Percentiles rank a stretch among this genome's conserved stretches.
Evolutionary conservation across 345 rosid species (phyloP).

Genomic region (Corchorus capsularis): DNA sequence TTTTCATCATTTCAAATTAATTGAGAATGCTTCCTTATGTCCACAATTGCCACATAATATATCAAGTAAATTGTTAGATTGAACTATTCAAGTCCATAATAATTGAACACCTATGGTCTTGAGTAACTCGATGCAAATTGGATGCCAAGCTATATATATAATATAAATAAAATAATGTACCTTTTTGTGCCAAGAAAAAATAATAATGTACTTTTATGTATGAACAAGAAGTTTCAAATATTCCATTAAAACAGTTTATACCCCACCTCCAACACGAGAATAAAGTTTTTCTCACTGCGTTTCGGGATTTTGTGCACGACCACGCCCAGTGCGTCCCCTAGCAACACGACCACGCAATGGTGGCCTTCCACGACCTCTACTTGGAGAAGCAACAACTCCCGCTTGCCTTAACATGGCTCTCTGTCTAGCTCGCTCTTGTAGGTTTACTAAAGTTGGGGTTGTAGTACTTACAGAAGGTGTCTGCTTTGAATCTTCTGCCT

Average conservation of each 20-base stretch:
- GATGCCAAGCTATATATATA: too few relatives aligned
- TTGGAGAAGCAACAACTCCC: slow-evolving; percentile 35
- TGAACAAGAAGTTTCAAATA: too few relatives aligned
- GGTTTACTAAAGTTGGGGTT: slow-evolving; percentile 47
- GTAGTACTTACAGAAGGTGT: slow-evolving; percentile 42
- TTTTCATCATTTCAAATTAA: too few relatives aligned
- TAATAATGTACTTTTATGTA: too few relatives aligned
- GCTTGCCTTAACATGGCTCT: slow-evolving; percentile 60
- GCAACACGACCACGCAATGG: slow-evolving; percentile 45
- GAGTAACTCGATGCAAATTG: too few relatives aligned
- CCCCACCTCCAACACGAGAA: background rate
- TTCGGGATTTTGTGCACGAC: slow-evolving; percentile 45
- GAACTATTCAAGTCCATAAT: too few relatives aligned
- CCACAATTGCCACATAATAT: too few relatives aligned
- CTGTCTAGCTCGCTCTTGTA: slow-evolving; percentile 59
- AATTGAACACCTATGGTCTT: too few relatives aligned
- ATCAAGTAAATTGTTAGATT: too few relatives aligned
- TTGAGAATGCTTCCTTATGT: too few relatives aligned
- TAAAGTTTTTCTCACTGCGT: slow-evolving; percentile 31
- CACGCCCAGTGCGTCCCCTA: slow-evolving; percentile 50
- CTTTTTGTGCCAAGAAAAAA: too few relatives aligned
- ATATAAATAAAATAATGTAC: too few relatives aligned
- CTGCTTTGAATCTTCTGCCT: slow-evolving; percentile 54
- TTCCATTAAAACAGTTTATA: background rate
- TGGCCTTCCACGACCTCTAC: slow-evolving; percentile 53